Evolutionary conservation across 2,329 filamentous ascomycete genomes (phyloP).

Genomic region (Dryadomyces sulphureus): DNA sequence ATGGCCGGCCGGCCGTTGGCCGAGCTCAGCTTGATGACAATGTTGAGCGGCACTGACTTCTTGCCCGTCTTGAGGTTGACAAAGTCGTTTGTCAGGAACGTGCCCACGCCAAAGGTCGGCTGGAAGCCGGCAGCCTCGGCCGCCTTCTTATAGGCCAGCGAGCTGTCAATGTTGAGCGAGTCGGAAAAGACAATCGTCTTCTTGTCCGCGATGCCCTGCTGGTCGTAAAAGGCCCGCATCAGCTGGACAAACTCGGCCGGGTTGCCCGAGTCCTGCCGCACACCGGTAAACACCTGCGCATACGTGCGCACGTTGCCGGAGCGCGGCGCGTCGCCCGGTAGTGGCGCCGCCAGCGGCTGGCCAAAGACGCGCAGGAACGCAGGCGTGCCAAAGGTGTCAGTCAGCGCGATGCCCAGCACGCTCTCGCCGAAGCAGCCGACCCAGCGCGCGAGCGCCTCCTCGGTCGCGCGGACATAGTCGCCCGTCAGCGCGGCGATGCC

Average conservation of each 20-base stretch:
- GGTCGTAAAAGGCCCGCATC: conserved; percentile 70
- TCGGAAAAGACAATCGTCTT: conserved; percentile 95
- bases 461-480: conserved; percentile 73
- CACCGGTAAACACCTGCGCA: conserved; percentile 67
- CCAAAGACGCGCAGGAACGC: conserved; percentile 78
- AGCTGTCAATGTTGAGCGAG: conserved; percentile 79
- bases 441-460: conserved; percentile 77
- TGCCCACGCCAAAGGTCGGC: conserved; percentile 86
- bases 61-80: conserved; percentile 52
- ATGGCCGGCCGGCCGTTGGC: conserved; percentile 69
- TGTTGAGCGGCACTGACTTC: conserved; percentile 87
- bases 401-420: conserved; percentile 76
- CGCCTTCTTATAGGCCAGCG: conserved; percentile 75
- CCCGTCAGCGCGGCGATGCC: conserved; percentile 82
- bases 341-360: conserved; percentile 35
- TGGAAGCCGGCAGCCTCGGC: conserved; percentile 70
- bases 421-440: conserved; percentile 77
- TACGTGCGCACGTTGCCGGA: conserved; percentile 37
- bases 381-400: conserved; percentile 90
- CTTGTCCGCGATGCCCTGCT: conserved; percentile 57
- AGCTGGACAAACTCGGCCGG: conserved; percentile 63
- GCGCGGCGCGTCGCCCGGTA: neutral
- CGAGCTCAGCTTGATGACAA: conserved; percentile 91
- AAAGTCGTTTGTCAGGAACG: conserved; percentile 93
- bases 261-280: conserved; percentile 84